Base-by-base conservation (phyloP, 441 rosid species). In the Gossypium gossypioides region DNA sequence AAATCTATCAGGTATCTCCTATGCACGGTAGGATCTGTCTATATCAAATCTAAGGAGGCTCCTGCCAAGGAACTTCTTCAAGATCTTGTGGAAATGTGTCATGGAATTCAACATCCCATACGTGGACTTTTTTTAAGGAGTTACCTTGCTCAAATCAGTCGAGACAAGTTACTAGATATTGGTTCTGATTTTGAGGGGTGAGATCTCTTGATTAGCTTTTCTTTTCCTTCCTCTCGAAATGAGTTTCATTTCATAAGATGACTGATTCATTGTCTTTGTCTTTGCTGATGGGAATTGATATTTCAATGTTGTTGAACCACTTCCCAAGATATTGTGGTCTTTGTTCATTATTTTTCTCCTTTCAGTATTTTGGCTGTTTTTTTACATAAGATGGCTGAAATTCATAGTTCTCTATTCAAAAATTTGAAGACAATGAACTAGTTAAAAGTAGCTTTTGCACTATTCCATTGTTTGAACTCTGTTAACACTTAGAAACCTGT, bases 41-140 rank as follows among this genome's bases (percentile, higher is more conserved):
- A 85, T 66, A 88, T 93, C 68, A 91, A 86, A 82, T 85, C 93
- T 48, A 88, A 89, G 81, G 94, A 91, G 72, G 93, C 87, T 73
- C 91, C 91, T 12, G 83, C 96, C 0, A 91, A 87, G 78, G 96
- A 93, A 74, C 83, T 88, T 66, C 93, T 93, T 42, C 84, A 86
- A 78, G 97, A 89, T 82, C 97, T 93, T 67, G 92, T 86, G 48
- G 98, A 93, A 74, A 91, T 93, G 97, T 91, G 98, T 80, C 91
- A 88, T 1, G 94, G 81, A 44, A 89, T 93, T 83, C 98, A 93
- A 61, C 86, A 93, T 86, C 98, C 98, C 0, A 74, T 89, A 16
- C 91, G 97, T 5, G 97, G 98, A 29, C 84, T 93, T 5, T 93
- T 93, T 78, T 71, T 93, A 58, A 89, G 98, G 80, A 91, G 93